phyloP scores from a whole-genome alignment of 306 rosid species.

The Lathyrus sativus region DNA sequence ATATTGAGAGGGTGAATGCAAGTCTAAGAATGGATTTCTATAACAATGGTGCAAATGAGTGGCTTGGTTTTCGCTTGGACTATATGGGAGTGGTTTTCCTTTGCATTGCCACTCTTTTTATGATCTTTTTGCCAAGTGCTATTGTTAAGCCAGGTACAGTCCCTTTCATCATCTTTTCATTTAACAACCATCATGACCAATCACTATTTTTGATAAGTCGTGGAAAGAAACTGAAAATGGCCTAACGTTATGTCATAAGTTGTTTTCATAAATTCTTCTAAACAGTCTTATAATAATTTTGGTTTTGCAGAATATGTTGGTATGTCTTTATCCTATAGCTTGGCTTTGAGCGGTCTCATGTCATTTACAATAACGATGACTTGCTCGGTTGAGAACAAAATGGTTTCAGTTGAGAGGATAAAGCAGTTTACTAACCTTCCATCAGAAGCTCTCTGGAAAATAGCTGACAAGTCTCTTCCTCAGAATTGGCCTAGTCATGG shows the following conservation, averaged over 20 bases:
- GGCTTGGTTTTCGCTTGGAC: conserved; percentile 87
- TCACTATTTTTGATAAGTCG: background rate
- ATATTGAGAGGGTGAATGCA: conserved; percentile 64
- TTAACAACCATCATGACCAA: background rate
- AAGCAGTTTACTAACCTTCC: conserved; percentile 71
- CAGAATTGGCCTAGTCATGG: conserved; percentile 77
- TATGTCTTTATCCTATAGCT: conserved; percentile 77
- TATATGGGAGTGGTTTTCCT: conserved; percentile 66
- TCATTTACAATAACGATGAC: conserved; percentile 61
- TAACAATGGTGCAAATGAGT: conserved; percentile 80
- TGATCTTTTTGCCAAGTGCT: conserved; percentile 79
- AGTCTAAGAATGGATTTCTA: conserved; percentile 86
- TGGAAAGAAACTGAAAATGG: too few relatives aligned
- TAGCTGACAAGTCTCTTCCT: conserved; percentile 61
- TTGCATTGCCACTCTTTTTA: conserved; percentile 61
- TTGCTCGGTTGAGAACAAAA: conserved; percentile 72
- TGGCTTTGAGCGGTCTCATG: conserved; percentile 65
- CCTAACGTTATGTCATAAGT: too few relatives aligned
- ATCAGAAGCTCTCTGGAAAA: conserved; percentile 79
- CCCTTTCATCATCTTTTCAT: conserved; percentile 1
- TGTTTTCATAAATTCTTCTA: too few relatives aligned
- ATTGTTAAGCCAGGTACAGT: conserved; percentile 69
- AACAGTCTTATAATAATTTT: too few relatives aligned
- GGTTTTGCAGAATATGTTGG: conserved; percentile 71
- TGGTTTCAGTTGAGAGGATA: conserved; percentile 91